Conservation (phyloP, 495 filamentous ascomycete species). For the Staphylotrichum tortipilum region DNA sequence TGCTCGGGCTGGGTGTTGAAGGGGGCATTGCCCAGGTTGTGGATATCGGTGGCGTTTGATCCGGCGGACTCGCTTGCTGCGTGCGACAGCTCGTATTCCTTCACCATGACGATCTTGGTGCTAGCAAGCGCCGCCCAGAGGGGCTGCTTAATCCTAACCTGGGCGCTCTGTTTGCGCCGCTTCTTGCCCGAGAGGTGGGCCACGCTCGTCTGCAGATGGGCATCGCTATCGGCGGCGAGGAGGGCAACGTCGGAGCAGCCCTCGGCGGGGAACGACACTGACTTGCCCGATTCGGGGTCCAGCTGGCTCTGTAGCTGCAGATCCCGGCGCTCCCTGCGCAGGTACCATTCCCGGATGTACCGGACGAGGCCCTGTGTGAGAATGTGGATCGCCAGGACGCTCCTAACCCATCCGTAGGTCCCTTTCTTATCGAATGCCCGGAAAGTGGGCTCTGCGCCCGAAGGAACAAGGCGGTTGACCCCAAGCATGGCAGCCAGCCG, state of each 20-base stretch:
- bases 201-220: constrained; percentile 23
- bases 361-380: constrained; percentile 69
- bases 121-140: constrained; percentile 91
- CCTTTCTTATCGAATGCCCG: constrained; percentile 40
- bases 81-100: constrained; percentile 83
- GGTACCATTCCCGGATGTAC: constrained; percentile 52
- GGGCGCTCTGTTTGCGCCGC: constrained; percentile 78
- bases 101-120: constrained; percentile 87
- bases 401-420: constrained; percentile 45
- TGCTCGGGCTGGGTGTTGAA: constrained; percentile 62
- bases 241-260: constrained; percentile 34
- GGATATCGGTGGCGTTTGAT: constrained; percentile 65
- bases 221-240: constrained; percentile 40
- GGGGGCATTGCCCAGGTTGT: constrained; percentile 71
- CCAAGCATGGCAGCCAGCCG: constrained; percentile 34
- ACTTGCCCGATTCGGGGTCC: constrained; percentile 43
- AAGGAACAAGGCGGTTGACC: constrained; percentile 30
- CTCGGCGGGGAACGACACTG: constrained; percentile 20
- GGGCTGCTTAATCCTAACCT: constrained; percentile 81
- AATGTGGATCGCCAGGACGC: constrained; percentile 77
- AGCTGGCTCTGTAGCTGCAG: constrained; percentile 33
- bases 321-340: constrained; percentile 45
- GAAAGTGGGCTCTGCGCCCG: constrained; percentile 31
- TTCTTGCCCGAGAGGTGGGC: constrained; percentile 55
- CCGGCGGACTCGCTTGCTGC: constrained; percentile 63